Evolutionary conservation across 2,329 filamentous ascomycete species (phyloP), one percentile per base, ranked within the genome.

Genomic region (Epichloe gansuensis): DNA sequence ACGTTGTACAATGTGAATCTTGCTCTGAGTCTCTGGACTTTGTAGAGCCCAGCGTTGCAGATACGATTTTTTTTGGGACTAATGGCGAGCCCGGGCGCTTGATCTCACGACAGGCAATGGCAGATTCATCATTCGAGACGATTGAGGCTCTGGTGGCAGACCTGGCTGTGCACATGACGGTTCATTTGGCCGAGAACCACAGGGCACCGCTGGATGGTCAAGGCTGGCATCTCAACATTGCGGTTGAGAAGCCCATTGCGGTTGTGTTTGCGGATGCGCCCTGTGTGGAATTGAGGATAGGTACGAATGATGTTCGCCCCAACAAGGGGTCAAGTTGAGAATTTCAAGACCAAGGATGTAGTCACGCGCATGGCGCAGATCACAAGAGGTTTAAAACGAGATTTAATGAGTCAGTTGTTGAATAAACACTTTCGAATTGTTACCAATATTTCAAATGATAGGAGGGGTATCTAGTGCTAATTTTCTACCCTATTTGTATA

Each of bases 201-300:
- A 17, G 15, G 25, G 48, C 31, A 31, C 57, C 47, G 6, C 25
- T n/a, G 2, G 57, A 60, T 21, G 55, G 51, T 13, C 47, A 57
- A 21, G 69, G 70, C 13, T 75, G 76, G 67, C 72, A 72, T 53
- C 69, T 89, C 49, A 76, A 73, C 54, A 73, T 89, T 39, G 70
- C 71, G 25, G 68, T 89, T 49, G 81, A 82, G 66, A 89, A 89
- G 68, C 86, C 86, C 3, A 80, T 83, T 12, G 86, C 86, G 0
- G 82, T 89, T 21, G 77, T 81, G 0, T 78, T 85, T 59, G 86
- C 86, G 2, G 85, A 88, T 57, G 82, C 81, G 11, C 84, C 85
- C 0, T 74, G 76, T 4, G 80, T 89, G 5, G 83, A 88, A 63
- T 61, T 66, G 58, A 61, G 59, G 38, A 59, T 60, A 47, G 61